Percentiles rank a stretch among this genome's conserved stretches.
Conservation (phyloP, 2,329 filamentous ascomycete genomes). For the Chalaropsis ovoidea region DNA sequence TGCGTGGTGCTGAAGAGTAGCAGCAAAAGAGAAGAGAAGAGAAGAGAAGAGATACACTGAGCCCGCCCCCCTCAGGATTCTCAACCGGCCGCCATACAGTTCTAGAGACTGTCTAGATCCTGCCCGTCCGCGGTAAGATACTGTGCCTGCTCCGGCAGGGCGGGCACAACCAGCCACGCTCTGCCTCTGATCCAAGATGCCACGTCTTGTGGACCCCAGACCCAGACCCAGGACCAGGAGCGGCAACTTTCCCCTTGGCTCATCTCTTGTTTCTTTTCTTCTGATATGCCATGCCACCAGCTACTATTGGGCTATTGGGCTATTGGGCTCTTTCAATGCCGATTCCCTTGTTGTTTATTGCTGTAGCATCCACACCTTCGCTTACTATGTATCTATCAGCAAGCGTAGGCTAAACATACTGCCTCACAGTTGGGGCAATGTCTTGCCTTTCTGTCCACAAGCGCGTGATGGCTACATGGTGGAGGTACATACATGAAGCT, state of each 20-base stretch:
- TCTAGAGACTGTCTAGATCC: not conserved
- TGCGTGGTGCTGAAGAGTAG: not conserved
- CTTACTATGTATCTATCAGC: conserved; percentile 1
- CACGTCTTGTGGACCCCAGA: no score
- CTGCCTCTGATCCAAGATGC: no score
- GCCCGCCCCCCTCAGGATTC: not conserved
- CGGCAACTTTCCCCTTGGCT: not conserved
- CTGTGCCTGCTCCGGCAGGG: not conserved
- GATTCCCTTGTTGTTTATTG: not conserved
- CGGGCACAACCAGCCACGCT: no score
- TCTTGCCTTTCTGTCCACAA: not conserved
- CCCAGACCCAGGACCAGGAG: not conserved
- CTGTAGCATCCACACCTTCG: not conserved
- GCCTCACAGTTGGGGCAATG: not conserved
- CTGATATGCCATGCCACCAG: not conserved
- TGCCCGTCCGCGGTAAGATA: not conserved
- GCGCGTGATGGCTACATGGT: not conserved
- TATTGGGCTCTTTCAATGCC: not conserved
- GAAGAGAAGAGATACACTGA: not conserved
- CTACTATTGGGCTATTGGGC: no score
- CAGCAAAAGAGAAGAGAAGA: not conserved
- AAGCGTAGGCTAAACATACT: conserved; percentile 10
- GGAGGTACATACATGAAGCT: not conserved
- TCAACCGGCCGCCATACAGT: not conserved
- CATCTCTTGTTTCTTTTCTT: not conserved